Percentiles rank a stretch among this genome's conserved stretches.
Conservation (phyloP, 2,329 filamentous ascomycete genomes). For the Cladosporium sp. region DNA sequence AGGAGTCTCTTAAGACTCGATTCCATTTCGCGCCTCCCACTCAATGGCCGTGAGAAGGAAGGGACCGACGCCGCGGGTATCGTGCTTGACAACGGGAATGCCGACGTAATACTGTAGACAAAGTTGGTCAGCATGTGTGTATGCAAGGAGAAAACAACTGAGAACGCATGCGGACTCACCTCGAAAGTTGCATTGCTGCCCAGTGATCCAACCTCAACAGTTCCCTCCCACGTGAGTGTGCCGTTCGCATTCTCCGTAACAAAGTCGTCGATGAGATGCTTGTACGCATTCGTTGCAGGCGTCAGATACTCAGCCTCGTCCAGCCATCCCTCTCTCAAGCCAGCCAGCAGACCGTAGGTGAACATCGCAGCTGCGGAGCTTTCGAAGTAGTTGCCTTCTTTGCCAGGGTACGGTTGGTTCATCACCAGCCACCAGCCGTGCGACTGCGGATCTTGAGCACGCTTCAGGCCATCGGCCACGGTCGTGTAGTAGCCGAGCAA, state of each 20-base stretch:
- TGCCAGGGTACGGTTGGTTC: constrained; percentile 50
- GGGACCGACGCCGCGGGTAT: constrained; percentile 39
- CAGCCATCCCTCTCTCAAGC: constrained; percentile 36
- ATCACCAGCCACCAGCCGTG: constrained; percentile 53
- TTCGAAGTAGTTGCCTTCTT: constrained; percentile 55
- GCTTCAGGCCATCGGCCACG: constrained; percentile 36
- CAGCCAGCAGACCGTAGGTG: constrained; percentile 48
- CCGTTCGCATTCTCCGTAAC: constrained; percentile 43
- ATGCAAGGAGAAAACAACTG: too few relatives aligned
- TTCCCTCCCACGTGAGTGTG: constrained; percentile 49
- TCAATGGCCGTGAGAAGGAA: constrained; percentile 34
- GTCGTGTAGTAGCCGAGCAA: constrained; percentile 34
- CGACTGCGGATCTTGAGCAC: constrained; percentile 29
- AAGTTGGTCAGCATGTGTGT: neutral
- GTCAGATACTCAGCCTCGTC: constrained; percentile 45
- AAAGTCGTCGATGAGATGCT: constrained; percentile 43
- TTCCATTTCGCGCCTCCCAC: constrained; percentile 6
- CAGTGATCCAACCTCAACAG: constrained; percentile 50
- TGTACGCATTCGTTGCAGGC: constrained; percentile 43
- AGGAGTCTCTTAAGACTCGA: neutral
- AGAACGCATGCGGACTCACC: constrained; percentile 30
- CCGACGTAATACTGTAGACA: constrained; percentile 34
- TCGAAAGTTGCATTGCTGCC: constrained; percentile 48
- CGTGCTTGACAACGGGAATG: constrained; percentile 33
- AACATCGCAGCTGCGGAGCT: constrained; percentile 56